Conservation (phyloP, 2,329 filamentous ascomycete genomes). For the Chalaropsis thielavioides region DNA sequence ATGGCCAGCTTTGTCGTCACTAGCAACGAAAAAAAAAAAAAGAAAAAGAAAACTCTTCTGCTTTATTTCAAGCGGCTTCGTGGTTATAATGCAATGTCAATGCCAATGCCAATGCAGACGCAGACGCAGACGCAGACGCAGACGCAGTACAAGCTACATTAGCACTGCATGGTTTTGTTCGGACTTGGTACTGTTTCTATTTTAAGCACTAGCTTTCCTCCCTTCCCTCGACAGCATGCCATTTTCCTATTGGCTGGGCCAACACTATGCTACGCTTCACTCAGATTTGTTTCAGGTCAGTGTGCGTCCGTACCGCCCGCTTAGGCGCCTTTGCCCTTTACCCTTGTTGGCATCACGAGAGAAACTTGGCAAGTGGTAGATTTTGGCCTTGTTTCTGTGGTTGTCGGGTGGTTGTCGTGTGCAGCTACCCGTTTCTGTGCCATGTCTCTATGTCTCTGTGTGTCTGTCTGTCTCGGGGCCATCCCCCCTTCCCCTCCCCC, state of each 20-base stretch:
- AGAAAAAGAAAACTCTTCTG: too few species aligned
- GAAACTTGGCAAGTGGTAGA: neutral
- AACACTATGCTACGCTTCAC: slow-evolving; percentile 9
- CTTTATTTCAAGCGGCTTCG: too few species aligned
- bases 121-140: neutral
- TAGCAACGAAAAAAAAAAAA: too few species aligned
- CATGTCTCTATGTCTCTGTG: too few species aligned
- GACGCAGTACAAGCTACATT: neutral
- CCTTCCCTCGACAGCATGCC: neutral
- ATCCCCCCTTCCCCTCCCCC: too few species aligned
- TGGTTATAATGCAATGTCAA: too few species aligned
- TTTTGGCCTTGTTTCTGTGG: neutral
- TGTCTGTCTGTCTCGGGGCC: too few species aligned
- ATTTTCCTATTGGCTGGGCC: slow-evolving; percentile 7
- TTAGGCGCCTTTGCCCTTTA: slow-evolving; percentile 1
- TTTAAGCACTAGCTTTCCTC: slow-evolving; percentile 7
- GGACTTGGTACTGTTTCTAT: slow-evolving; percentile 10
- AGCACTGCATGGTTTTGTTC: neutral
- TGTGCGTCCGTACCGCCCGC: slow-evolving; percentile 15
- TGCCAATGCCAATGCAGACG: too few species aligned
- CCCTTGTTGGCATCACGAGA: neutral
- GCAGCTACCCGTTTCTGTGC: neutral
- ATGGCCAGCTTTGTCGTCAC: too few species aligned
- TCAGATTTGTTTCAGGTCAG: slow-evolving; percentile 17
- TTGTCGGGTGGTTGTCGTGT: neutral